phyloP scores from a whole-genome alignment of 306 rosid species.

The Prosopis cineraria region DNA sequence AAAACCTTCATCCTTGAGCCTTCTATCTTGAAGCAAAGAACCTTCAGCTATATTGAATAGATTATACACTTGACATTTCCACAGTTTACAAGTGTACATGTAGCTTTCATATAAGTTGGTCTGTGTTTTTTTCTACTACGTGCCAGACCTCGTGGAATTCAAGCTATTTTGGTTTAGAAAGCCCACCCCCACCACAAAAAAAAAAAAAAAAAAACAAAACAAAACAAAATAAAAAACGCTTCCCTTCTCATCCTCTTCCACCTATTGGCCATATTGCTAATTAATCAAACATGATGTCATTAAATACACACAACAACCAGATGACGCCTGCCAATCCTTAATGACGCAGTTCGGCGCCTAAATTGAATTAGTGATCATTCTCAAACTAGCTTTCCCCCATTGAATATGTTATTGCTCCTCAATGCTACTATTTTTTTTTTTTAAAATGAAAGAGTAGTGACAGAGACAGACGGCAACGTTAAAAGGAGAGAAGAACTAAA shows the following conservation, averaged over 20 bases:
- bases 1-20: not conserved
- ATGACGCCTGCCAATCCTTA: not conserved
- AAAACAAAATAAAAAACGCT: no score
- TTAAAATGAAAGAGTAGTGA: not conserved
- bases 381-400: not conserved
- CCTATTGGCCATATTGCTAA: no score
- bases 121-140: not conserved
- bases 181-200: no score
- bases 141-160: not conserved
- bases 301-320: not conserved
- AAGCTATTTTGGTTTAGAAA: not conserved
- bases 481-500: not conserved
- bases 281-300: not conserved
- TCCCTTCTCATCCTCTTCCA: no score
- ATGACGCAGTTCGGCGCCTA: not conserved
- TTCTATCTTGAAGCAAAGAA: not conserved
- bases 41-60: no score
- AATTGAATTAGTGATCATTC: not conserved
- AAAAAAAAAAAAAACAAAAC: no score
- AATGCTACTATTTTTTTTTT: not conserved
- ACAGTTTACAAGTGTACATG: not conserved
- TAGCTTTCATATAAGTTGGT: not conserved
- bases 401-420: not conserved
- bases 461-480: no score
- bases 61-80: no score